Evolutionary conservation across 78 protist genomes (phyloP).

Genomic region (Dictyostelium citrinum): DNA sequence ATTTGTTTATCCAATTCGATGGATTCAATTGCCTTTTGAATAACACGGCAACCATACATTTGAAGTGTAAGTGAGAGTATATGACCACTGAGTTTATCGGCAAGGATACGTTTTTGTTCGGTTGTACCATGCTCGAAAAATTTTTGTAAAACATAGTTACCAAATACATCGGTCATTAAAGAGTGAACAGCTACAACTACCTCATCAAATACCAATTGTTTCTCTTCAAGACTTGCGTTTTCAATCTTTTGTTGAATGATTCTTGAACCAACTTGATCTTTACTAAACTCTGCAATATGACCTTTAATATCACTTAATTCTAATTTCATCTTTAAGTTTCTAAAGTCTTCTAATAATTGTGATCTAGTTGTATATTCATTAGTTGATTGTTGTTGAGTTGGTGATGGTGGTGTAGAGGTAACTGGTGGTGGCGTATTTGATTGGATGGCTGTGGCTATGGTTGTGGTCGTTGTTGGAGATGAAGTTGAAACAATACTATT

Average conservation of each 20-base stretch:
- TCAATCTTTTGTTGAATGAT: slow-evolving; percentile 98
- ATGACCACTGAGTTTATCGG: slow-evolving; percentile 84
- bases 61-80: slow-evolving; percentile 91
- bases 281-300: slow-evolving; percentile 91
- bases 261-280: slow-evolving; percentile 98
- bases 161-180: slow-evolving; percentile 98
- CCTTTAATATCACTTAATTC: slow-evolving; percentile 86
- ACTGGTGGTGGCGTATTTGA: not conserved
- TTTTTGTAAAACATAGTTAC: slow-evolving; percentile 99
- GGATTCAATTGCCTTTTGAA: slow-evolving; percentile 93
- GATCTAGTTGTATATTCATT: slow-evolving; percentile 48
- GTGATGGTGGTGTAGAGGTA: not conserved
- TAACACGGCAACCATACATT: slow-evolving; percentile 99
- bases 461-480: not conserved
- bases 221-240: slow-evolving; percentile 84
- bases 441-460: not conserved
- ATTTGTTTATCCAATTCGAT: slow-evolving; percentile 70
- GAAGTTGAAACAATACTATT: not conserved
- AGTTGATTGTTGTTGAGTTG: not conserved
- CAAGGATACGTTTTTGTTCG: slow-evolving; percentile 83
- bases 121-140: slow-evolving; percentile 93
- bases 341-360: slow-evolving; percentile 74
- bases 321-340: slow-evolving; percentile 61
- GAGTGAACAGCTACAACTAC: slow-evolving; percentile 74
- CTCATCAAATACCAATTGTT: slow-evolving; percentile 90